A percentile compares a stretch with the other conserved stretches of the same genome.
These are phyloP conservation scores for Tuctoria greenei DNA, from an alignment of 176 grass and related monocot genomes.

Conservation along the genomic window DNA sequence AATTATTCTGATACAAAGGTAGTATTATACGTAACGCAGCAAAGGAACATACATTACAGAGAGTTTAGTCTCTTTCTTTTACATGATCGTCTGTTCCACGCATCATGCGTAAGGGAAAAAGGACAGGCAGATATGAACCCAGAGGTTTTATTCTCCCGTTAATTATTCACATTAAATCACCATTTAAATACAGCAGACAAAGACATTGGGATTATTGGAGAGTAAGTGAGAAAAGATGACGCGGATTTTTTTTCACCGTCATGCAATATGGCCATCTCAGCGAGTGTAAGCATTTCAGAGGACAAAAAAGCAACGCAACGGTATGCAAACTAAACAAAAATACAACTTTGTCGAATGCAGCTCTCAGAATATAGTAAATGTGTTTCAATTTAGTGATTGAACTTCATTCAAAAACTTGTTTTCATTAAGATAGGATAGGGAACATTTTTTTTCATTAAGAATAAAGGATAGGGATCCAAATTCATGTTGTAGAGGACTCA, in stretches of 20 bases:
- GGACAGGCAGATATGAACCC: neutral
- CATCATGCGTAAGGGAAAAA: neutral
- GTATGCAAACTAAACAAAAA: neutral
- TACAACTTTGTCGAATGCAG: neutral
- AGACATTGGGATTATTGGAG: neutral
- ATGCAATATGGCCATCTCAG: neutral
- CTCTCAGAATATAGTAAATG: neutral
- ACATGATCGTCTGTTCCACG: neutral
- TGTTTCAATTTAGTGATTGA: no score
- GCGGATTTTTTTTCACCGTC: neutral
- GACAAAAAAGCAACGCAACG: neutral
- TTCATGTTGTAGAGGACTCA: neutral
- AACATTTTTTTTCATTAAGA: neutral
- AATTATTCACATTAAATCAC: neutral
- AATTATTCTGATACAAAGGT: no score
- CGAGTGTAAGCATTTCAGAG: slow-evolving; percentile 9
- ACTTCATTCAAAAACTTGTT: no score
- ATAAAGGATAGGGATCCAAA: neutral
- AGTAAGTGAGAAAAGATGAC: neutral
- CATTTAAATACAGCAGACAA: neutral
- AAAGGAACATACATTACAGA: neutral
- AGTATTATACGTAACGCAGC: no score
- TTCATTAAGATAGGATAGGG: no score
- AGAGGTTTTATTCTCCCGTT: neutral
- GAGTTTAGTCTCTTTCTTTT: neutral